These are phyloP conservation scores for Nevesoporus exiguus DNA, from an alignment of 768 basidiomycete genomes.

Conservation along the genomic window DNA sequence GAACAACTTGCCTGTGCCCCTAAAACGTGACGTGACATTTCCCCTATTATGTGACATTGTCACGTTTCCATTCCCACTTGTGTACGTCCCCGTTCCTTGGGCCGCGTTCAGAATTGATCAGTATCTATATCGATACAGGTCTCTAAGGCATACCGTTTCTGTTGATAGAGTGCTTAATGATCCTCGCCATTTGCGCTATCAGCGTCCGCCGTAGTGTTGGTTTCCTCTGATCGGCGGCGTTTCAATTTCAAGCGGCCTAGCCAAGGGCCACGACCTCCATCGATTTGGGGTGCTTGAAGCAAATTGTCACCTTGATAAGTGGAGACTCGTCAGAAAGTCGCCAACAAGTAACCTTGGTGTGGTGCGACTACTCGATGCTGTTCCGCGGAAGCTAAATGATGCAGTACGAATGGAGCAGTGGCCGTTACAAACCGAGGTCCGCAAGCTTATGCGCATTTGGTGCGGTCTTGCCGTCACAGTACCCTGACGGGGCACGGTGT, in stretches of 20 bases:
- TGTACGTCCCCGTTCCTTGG: not conserved
- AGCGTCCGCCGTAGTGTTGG: not conserved
- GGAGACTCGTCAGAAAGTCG: not conserved
- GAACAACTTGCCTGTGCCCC: conserved; percentile 28
- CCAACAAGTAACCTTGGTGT: not conserved
- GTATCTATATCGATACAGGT: not conserved
- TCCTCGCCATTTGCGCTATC: not conserved
- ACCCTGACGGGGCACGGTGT: conserved; percentile 23
- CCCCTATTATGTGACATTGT: conserved; percentile 29
- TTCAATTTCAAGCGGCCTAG: conserved; percentile 13
- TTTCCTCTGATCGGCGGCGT: conserved; percentile 6
- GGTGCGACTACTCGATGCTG: not conserved
- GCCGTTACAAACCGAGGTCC: conserved; percentile 15
- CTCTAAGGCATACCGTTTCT: conserved; percentile 1
- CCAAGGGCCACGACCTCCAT: not conserved
- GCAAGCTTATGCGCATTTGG: no score
- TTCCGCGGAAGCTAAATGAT: conserved; percentile 18
- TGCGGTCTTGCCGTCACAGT: conserved; percentile 25
- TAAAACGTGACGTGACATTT: conserved; percentile 27
- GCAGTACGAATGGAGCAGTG: conserved; percentile 6
- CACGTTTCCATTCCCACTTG: conserved; percentile 18
- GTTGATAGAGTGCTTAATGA: not conserved
- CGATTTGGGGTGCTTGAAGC: not conserved
- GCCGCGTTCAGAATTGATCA: not conserved
- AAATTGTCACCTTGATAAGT: conserved; percentile 6